phyloP scores from a whole-genome alignment of 257 asterid genomes.

The Solanum okadae region DNA sequence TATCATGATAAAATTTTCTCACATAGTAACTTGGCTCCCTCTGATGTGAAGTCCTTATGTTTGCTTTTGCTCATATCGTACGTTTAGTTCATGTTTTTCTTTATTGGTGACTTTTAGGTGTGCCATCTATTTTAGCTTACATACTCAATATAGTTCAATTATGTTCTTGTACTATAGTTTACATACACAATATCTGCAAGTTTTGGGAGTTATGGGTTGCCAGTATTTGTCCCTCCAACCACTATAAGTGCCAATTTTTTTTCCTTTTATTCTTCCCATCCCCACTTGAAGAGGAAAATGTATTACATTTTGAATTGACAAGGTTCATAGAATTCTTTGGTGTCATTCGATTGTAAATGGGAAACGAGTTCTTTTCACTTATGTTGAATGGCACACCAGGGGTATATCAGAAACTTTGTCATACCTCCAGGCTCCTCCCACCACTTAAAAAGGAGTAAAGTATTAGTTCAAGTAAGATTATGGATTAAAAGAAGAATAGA shows the following conservation, averaged over 20 bases:
- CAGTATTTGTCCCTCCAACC: neutral
- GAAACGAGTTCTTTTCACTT: neutral
- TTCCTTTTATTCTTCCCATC: neutral
- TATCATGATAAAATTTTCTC: neutral
- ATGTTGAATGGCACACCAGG: neutral
- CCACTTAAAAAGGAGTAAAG: neutral
- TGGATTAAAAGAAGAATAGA: neutral
- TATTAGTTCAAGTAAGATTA: neutral
- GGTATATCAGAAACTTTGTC: neutral
- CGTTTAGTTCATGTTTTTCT: neutral
- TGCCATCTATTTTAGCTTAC: neutral
- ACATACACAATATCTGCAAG: neutral
- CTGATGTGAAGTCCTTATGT: neutral
- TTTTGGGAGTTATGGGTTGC: neutral
- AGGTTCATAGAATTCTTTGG: neutral
- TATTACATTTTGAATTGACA: too few relatives aligned
- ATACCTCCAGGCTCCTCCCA: neutral
- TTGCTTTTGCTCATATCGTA: neutral
- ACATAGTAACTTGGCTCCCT: neutral
- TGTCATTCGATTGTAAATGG: neutral
- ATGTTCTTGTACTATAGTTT: neutral
- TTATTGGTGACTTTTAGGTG: neutral
- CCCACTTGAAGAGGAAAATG: neutral
- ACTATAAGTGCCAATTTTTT: neutral
- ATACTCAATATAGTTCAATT: neutral